Evolutionary conservation across 108 stramenopile species (phyloP), one percentile per base, ranked within the genome.

Genomic region (Mediolabrus comicus): DNA sequence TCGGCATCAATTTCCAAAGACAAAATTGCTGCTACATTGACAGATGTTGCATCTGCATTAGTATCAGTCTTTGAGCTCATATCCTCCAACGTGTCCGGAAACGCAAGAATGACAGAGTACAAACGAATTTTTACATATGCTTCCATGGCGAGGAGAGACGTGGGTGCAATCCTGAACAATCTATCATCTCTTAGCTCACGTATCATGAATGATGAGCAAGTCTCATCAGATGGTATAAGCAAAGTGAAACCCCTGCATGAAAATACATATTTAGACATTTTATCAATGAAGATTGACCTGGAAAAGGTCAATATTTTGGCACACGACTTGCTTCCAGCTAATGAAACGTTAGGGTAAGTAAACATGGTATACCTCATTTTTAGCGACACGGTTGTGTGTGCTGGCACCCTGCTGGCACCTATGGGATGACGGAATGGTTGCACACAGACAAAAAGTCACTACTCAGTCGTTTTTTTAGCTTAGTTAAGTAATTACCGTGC

Each of bases 121-220:
- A 12, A 38, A 34, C 74, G 78, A 25, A 30, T 53, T 8, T 83
- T 63, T 29, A 75, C 78, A 11, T 83, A 74, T 53, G 60, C 78
- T n/a, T 69, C 82, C 22, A 71, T 59, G 58, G 55, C 58, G 26
- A 59, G 16, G 26, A 46, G 57, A 43, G 63, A 61, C 34, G 22
- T 79, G 66, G 35, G 59, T 25, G 16, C 11, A 16, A 43, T 59
- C 16, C 53, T 77, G 30, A 4, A 14, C 16, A 41, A 79, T 16
- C 39, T 83, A 13, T 29, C 46, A 12, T 52, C 16, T 13, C 64
- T 81, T 14, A 31, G 75, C 24, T 39, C 7, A 31, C 68, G 69
- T 5, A 69, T 58, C 16, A 62, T 46, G 17, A 53, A 65, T 26
- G 29, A 72, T 38, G 11, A 12, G 0, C 31, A 29, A 17, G 32